Evolutionary conservation across 2,329 filamentous ascomycete species (phyloP), one percentile per base, ranked within the genome.

Genomic region (Pseudogymnoascus pannorum): DNA sequence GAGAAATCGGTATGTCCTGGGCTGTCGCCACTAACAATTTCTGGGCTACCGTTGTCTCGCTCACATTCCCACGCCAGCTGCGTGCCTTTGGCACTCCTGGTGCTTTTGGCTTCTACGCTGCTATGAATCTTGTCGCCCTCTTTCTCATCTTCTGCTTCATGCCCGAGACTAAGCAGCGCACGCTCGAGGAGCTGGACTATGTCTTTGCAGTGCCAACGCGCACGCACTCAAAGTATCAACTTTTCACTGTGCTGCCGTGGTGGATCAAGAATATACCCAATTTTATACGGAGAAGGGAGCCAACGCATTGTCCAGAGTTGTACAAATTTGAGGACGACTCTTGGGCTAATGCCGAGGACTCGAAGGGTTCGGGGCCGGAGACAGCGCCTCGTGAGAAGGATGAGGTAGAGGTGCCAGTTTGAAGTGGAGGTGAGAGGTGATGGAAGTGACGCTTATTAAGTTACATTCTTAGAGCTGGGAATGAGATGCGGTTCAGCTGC

Each of bases 1-100:
- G 84, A 64, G 84, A 87, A 70, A 78, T 85, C 4, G 85, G 84
- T 35, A 87, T 87, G 85, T 78, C 77, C 0, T 85, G 81, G 73
- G 82, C 83, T 4, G 84, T 87, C 1, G 82, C 83, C 2, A 85
- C 82, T 1, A 83, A 81, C 64, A 76, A 87, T 59, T 80, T 80
- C 68, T 84, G 79, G 79, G 83, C 82, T 0, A 77, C 81, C 0
- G 80, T 88, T 0, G 74, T 89, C n/a, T 80, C 81, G n/a, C 81
- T 89, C 59, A 87, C 69, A 6, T 62, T 71, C 11, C 70, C 69
- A 1, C 66, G 67, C 8, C 68, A 70, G 66, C 59, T 71, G 2
- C 35, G 62, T 7, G 64, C 68, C 4, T 66, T 70, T 14, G 59
- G 60, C 5, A 63, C 66, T 12, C 48, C 59, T 2, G 81, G 81